phyloP scores from a whole-genome alignment of 2,329 filamentous ascomycete species.

The Botrytis medusae region DNA sequence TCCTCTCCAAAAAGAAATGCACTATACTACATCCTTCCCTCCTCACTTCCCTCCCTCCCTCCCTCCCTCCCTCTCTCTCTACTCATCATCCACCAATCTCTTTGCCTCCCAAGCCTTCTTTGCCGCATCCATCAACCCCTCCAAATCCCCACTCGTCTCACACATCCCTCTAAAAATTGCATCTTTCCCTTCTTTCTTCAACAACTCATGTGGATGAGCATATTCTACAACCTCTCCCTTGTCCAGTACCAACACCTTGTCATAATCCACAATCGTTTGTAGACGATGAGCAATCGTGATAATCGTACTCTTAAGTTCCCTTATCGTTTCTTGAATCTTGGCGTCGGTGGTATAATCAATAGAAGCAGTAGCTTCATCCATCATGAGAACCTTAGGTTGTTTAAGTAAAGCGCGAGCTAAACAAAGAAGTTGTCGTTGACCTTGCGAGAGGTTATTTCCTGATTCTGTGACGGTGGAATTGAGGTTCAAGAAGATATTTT shows the following conservation, averaged over 20 bases:
- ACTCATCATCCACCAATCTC: constrained; percentile 44
- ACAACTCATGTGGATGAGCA: constrained; percentile 82
- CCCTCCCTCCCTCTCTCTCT: neutral
- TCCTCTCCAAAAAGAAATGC: neutral
- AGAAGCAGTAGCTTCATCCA: constrained; percentile 97
- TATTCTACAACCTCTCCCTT: constrained; percentile 85
- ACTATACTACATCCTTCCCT: neutral
- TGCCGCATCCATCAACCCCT: constrained; percentile 55
- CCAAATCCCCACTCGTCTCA: constrained; percentile 64
- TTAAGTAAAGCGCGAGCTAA: constrained; percentile 91
- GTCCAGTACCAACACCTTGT: constrained; percentile 93
- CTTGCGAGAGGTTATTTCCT: constrained; percentile 91
- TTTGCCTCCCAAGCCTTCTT: constrained; percentile 46
- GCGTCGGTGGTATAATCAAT: constrained; percentile 95
- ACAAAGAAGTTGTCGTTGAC: constrained; percentile 91
- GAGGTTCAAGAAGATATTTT: constrained; percentile 90
- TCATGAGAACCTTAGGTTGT: constrained; percentile 87
- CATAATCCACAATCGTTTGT: constrained; percentile 96
- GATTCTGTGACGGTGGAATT: constrained; percentile 83
- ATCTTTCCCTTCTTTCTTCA: constrained; percentile 59
- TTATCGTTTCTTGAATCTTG: constrained; percentile 95
- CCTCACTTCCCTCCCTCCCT: no score
- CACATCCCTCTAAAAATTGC: constrained; percentile 64
- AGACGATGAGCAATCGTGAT: constrained; percentile 95
- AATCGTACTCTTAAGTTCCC: constrained; percentile 89